These are phyloP conservation scores for Metschnikowia reukaufii DNA, from an alignment of 805 yeast genomes.

Conservation along the genomic window DNA sequence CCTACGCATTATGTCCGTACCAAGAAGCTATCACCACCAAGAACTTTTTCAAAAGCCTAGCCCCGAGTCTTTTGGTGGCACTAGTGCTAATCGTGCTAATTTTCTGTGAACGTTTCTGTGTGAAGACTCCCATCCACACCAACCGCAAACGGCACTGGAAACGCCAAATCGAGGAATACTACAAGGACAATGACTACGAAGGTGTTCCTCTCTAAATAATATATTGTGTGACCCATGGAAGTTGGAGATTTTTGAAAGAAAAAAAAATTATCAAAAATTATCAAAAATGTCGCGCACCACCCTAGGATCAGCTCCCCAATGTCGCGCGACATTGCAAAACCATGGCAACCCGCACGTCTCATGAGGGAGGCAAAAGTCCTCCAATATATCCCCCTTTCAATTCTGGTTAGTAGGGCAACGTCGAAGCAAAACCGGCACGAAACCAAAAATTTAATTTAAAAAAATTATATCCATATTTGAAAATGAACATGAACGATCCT, in stretches of 20 bases:
- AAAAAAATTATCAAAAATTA: no score
- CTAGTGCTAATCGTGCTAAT: constrained; percentile 52
- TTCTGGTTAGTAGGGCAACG: no score
- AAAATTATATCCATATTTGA: no score
- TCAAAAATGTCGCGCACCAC: constrained; percentile 6
- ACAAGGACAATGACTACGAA: constrained; percentile 66
- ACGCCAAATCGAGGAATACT: constrained; percentile 55
- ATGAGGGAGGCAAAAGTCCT: constrained; percentile 5
- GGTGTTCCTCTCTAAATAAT: constrained; percentile 72
- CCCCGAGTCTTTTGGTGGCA: constrained; percentile 66
- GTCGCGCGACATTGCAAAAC: constrained; percentile 5
- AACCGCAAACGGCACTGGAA: constrained; percentile 64
- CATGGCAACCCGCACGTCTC: constrained; percentile 3
- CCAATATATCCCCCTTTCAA: not conserved
- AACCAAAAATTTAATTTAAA: no score
- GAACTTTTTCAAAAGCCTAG: constrained; percentile 60
- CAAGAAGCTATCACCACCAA: constrained; percentile 51
- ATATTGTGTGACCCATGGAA: not conserved
- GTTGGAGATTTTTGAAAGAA: constrained; percentile 1
- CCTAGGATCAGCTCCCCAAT: no score
- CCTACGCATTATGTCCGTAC: constrained; percentile 77
- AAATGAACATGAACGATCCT: constrained; percentile 37
- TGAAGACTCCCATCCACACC: constrained; percentile 66
- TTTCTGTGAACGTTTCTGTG: constrained; percentile 50
- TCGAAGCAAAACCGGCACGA: no score